Evolutionary conservation across 495 filamentous ascomycete genomes (phyloP), one percentile per base, ranked within the genome.

Genomic region (Lasiosphaeriaceae sp.): DNA sequence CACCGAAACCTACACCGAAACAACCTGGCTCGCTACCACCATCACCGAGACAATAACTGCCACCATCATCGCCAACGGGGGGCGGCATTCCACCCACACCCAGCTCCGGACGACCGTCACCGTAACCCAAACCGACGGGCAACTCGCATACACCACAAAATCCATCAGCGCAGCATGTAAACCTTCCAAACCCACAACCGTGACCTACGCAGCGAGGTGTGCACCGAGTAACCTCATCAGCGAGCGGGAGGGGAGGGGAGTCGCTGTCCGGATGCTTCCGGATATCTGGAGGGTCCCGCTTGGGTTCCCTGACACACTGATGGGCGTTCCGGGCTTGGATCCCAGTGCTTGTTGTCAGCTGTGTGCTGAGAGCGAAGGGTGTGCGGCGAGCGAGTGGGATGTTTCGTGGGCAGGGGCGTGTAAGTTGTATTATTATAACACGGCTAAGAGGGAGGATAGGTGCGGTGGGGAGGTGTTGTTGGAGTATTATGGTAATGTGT

Each of bases 341-440:
- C 46, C 52, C 37, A 60, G 58, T 20, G 47, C 47, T 21, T 60
- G 58, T 39, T 60, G 58, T 37, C 58, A 60, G 43, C 48, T 60
- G 26, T 31, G 26, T 31, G 26, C 26, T 3, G 26, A 31, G 4
- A 31, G 9, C 26, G 26, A 31, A 31, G 26, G 26, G 26, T 31
- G 26, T 31, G 26, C 26, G 26, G 26, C 26, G 26, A 31, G 26
- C 26, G 26, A 31, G 26, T 31, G 26, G 26, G 9, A 9, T 3
- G 9, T 31, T 9, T 4, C 26, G 26, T 3, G 9, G 4, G 26
- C 4, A 9, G 26, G 26, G 3, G 26, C 4, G 26, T 31, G 26
- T 31, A 31, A 9, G 3, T 31, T 31, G 26, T 31, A 31, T 31
- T 31, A 31, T 31, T 31, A 31, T 9, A 31, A 31, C 26, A 31